These are phyloP conservation scores for Casuarina cunninghamiana DNA, from an alignment of 306 rosid genomes.

Conservation along the genomic window DNA sequence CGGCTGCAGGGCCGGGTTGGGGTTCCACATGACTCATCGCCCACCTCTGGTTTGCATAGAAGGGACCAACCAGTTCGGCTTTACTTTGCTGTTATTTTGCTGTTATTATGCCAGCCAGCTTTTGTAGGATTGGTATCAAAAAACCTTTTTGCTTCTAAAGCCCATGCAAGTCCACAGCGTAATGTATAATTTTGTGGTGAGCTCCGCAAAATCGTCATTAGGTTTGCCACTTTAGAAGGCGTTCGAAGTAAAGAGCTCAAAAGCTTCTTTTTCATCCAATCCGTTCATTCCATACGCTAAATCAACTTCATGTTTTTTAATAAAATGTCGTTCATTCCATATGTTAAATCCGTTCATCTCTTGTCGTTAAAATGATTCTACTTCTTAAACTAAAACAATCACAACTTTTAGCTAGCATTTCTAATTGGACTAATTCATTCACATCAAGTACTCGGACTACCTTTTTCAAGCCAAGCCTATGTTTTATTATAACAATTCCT, in stretches of 20 bases:
- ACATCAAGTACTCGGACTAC: slow-evolving; percentile 18
- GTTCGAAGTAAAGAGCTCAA: slow-evolving; percentile 21
- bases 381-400: slow-evolving; percentile 37
- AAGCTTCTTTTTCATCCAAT: background rate
- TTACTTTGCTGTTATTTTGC: no score
- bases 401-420: slow-evolving; percentile 18
- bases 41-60: no score
- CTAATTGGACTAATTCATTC: slow-evolving; percentile 22
- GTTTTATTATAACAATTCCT: background rate
- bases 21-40: slow-evolving; percentile 64
- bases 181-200: background rate
- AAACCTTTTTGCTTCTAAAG: no score
- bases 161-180: background rate
- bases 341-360: background rate
- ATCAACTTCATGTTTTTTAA: slow-evolving; percentile 6
- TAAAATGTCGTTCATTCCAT: background rate
- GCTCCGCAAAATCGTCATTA: background rate
- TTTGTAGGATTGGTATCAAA: no score
- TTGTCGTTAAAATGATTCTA: slow-evolving; percentile 36
- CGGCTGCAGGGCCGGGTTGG: slow-evolving; percentile 31
- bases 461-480: background rate
- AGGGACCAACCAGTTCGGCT: no score
- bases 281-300: slow-evolving; percentile 21
- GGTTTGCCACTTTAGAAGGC: slow-evolving; percentile 2
- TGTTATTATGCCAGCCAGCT: no score